Evolutionary conservation across 2,329 filamentous ascomycete genomes (phyloP), one percentile per base, ranked within the genome.

Genomic region (Raffaelea albimanens): DNA sequence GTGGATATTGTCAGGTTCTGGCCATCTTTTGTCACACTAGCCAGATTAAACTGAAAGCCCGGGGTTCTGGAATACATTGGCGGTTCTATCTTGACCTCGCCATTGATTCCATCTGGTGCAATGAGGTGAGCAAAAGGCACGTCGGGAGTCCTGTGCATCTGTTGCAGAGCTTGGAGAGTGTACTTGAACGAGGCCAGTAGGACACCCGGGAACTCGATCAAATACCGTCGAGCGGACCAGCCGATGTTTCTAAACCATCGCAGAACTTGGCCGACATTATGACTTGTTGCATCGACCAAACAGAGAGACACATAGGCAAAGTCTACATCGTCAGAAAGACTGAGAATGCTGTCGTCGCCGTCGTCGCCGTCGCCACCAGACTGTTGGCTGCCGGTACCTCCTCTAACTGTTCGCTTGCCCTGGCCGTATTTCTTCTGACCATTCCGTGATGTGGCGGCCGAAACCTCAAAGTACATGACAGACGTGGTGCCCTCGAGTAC

Each of bases 161-260:
- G 57, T 55, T 84, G 76, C 3, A 85, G 62, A 0, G 73, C 73
- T 40, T 67, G 59, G 0, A 84, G 64, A 0, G 74, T 80, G 22
- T 76, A 74, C 22, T 70, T 62, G 53, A 84, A 83, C 0, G 79
- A 69, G 0, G 73, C 69, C 2, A 82, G 62, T 2, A 84, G 59
- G 4, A 83, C 63, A 0, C 74, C 75, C 0, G 79, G 80, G 48
- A 84, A 83, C 52, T 84, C 80, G 1, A 83, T 67, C 1, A 84
- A 64, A 4, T 22, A n/a, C 22, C 43, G 44, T 0, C 40, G 34
- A 5, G 7, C 34, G 2, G 22, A 2, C 11, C 3, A 16, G 0
- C 50, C 56, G 29, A 53, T 49, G 9, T 49, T 45, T 14, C 52
- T 55, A 52, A 55, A 64, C 63, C 64, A 67, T 2, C 47, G 44